Base-by-base conservation (phyloP, 2,329 filamentous ascomycete species). In the Coccinonectria pachysandricola region DNA sequence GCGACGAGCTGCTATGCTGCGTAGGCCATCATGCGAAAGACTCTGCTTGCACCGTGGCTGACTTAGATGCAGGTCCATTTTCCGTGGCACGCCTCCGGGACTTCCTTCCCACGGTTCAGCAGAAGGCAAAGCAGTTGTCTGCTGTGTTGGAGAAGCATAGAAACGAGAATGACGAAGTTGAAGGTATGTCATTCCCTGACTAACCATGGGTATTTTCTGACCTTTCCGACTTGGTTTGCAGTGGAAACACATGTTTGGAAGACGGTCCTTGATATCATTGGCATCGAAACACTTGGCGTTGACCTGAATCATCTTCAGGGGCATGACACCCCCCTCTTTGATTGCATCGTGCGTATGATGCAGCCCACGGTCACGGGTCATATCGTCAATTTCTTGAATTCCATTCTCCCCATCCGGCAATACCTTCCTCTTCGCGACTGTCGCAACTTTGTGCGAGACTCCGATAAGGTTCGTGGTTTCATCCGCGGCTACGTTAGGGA, bases 351-450 rank as follows among this genome's bases (percentile, higher is more conserved):
- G 16, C 29, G 27, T 8, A 42, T 36, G 21, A 50, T 50, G 46
- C 38, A 46, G 16, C 46, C 37, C 8, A 42, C 43, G 5, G 20
- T 30, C 7, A 27, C 31, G 22, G 38, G 39, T 8, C 45, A 50
- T 26, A 16, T 50, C 6, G 26, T 47, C 35, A 49, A 53, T 21
- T 50, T 47, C 16, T 30, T 57, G 21, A 54, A 55, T 38, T 45
- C 46, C 3, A 36, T 55, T 15, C 16, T 57, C 8, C 55, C 55
- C 1, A 43, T 57, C 11, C 42, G 54, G n/a, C 52, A 49, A 37
- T 42, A 58, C 7, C 16, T 48, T 3, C 57, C 56, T 0, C 23
- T 61, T 5, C 41, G 49, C 21, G 52, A 52, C 15, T 58, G 59
- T 26, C 40, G 39, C 18, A 43, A 48, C 2, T 60, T 59, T 28